Conservation (phyloP, 2,329 filamentous ascomycete genomes). For the Didymella sp. region DNA sequence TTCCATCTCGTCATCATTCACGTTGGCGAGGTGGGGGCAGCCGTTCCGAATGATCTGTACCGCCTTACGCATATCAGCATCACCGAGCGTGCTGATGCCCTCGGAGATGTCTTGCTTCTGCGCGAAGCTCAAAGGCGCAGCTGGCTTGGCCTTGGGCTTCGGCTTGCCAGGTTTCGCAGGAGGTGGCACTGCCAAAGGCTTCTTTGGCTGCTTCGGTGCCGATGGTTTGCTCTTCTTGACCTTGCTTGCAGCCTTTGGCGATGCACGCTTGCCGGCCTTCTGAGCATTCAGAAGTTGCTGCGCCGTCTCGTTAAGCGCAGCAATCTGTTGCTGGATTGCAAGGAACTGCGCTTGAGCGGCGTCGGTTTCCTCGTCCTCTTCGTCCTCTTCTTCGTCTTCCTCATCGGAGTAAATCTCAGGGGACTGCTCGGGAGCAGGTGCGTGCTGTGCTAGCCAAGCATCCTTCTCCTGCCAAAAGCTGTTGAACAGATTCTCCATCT, state of each 20-base stretch:
- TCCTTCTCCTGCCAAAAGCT: constrained; percentile 78
- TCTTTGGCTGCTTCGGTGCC: constrained; percentile 38
- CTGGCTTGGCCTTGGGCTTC: constrained; percentile 60
- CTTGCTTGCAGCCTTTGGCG: constrained; percentile 55
- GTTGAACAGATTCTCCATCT: constrained; percentile 78
- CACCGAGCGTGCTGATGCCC: constrained; percentile 81
- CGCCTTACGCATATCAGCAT: constrained; percentile 77
- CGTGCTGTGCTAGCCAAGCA: constrained; percentile 79
- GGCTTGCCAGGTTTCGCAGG: constrained; percentile 51
- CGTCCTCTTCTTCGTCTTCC: constrained; percentile 74
- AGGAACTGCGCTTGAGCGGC: constrained; percentile 54
- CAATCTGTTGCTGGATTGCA: constrained; percentile 70
- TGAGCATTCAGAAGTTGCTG: constrained; percentile 57
- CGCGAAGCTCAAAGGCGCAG: constrained; percentile 72
- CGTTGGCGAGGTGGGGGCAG: constrained; percentile 68
- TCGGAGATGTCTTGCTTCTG: constrained; percentile 93
- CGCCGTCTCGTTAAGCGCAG: constrained; percentile 69
- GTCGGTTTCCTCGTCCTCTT: constrained; percentile 62
- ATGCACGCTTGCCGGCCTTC: constrained; percentile 60
- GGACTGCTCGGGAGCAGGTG: constrained; percentile 69
- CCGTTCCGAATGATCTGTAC: constrained; percentile 91
- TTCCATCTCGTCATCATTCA: constrained; percentile 66
- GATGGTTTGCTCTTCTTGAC: constrained; percentile 55
- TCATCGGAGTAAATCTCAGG: constrained; percentile 62
- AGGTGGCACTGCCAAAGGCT: constrained; percentile 38